These are phyloP conservation scores for Exophiala calicioides DNA, from an alignment of 2,329 filamentous ascomycete species.

Conservation along the genomic window DNA sequence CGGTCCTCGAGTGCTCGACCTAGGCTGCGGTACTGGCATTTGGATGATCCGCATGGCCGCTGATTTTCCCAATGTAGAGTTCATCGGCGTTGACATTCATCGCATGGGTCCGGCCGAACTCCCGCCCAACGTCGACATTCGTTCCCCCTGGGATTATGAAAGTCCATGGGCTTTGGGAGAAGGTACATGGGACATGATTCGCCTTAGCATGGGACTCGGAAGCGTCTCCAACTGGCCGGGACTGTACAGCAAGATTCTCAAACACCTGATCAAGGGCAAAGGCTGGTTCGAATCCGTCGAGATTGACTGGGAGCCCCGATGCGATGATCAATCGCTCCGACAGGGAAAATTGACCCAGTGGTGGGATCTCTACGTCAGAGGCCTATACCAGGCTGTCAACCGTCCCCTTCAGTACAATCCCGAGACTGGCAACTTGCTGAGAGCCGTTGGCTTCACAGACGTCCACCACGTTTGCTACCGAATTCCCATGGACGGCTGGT, in stretches of 20 bases:
- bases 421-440: constrained; percentile 61
- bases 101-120: constrained; percentile 65
- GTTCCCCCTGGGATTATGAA: constrained; percentile 73
- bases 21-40: constrained; percentile 86
- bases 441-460: constrained; percentile 74
- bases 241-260: constrained; percentile 70
- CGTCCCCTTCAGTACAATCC: constrained; percentile 66
- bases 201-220: constrained; percentile 76
- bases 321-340: constrained; percentile 64
- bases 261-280: constrained; percentile 72
- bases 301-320: constrained; percentile 77
- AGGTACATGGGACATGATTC: constrained; percentile 77
- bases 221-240: constrained; percentile 74
- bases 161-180: constrained; percentile 68
- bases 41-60: constrained; percentile 87
- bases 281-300: constrained; percentile 87
- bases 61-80: constrained; percentile 61
- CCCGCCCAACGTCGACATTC: constrained; percentile 67
- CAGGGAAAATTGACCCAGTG: constrained; percentile 54
- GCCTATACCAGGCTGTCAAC: constrained; percentile 66
- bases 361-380: constrained; percentile 64
- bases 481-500: constrained; percentile 75
- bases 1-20: constrained; percentile 55
- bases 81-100: constrained; percentile 63
- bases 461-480: constrained; percentile 69